Percentiles rank a stretch among this genome's conserved stretches.
phyloP scores from a whole-genome alignment of 148 eudicot species.

The Spergularia marina region DNA sequence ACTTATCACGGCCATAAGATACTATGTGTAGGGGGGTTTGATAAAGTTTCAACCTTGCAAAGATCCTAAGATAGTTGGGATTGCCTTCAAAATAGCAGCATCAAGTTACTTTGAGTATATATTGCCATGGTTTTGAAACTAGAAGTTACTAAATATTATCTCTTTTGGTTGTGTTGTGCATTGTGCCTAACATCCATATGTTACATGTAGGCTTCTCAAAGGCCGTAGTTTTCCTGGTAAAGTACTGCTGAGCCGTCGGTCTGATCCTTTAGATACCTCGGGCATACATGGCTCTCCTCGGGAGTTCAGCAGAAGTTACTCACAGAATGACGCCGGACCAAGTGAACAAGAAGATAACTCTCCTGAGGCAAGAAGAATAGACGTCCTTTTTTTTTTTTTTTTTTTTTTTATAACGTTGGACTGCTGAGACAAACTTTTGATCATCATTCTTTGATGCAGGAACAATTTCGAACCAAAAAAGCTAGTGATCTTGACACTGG shows the following conservation, averaged over 20 bases:
- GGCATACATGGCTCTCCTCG: conserved; percentile 53
- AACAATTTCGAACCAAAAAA: conserved; percentile 39
- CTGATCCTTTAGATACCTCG: conserved; percentile 61
- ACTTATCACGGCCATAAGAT: too few species aligned
- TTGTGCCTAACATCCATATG: conserved; percentile 9
- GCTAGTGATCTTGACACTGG: conserved; percentile 33
- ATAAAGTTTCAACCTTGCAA: too few species aligned
- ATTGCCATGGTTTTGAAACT: background rate
- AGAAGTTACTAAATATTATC: background rate
- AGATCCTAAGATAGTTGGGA: too few species aligned
- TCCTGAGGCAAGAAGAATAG: conserved; percentile 49
- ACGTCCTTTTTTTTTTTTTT: background rate
- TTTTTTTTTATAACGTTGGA: background rate
- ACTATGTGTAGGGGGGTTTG: too few species aligned
- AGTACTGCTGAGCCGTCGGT: conserved; percentile 69
- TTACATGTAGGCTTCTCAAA: conserved; percentile 65
- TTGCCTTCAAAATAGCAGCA: background rate
- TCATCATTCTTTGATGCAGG: conserved; percentile 38
- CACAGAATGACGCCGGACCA: conserved; percentile 55
- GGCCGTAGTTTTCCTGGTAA: conserved; percentile 99
- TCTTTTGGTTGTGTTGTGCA: background rate
- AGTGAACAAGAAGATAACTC: conserved; percentile 45
- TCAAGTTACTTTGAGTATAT: background rate
- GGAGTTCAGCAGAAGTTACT: conserved; percentile 47
- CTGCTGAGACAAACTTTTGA: conserved; percentile 6